Base-by-base conservation (phyloP, 2,329 filamentous ascomycete species). In the Thelonectria blattea region DNA sequence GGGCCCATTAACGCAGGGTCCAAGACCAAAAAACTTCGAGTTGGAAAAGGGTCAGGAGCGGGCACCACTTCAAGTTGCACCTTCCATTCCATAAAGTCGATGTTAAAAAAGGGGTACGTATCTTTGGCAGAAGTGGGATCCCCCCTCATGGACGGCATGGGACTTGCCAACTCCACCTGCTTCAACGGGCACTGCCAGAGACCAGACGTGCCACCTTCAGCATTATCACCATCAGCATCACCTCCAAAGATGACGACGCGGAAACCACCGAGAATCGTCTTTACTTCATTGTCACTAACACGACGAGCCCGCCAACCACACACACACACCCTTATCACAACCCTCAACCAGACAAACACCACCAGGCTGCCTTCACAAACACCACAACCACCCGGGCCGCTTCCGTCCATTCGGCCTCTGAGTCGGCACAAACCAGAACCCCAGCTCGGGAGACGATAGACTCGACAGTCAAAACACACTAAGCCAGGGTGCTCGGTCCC, bases 1-100 rank as follows among this genome's bases (percentile, higher is more conserved):
- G 34, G 46, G 22, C 54, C 47, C 47, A 46, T 51, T 51, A 20
- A 56, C 55, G 63, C 65, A 69, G 65, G 67, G 67, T 68, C 67
- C 65, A 68, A 69, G 22, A 24, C 22, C 22, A 24, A 24, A 30
- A 30, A 58, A 37, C 60, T 67, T 64, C 46, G 56, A 52, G 41
- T 41, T 41, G 39, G 41, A 30, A 43, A 64, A 54, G 62, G 65
- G 60, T 34, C 27, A 37, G 14, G 34, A 45, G 27, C 27, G 27
- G 22, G 22, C 22, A 24, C 22, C 61, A 55, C 50, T 39, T n/a
- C n/a, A n/a, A n/a, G n/a, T n/a, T 48, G 47, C 51, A 51, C 50
- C 50, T 37, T 32, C 47, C 30, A 22, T 7, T 32, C 20, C 9
- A 12, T 24, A 18, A 46, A 24, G 12, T 43, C n/a, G 15, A 24